Conservation (phyloP, 2,329 filamentous ascomycete genomes). For the Chaetomiaceae sp. region DNA sequence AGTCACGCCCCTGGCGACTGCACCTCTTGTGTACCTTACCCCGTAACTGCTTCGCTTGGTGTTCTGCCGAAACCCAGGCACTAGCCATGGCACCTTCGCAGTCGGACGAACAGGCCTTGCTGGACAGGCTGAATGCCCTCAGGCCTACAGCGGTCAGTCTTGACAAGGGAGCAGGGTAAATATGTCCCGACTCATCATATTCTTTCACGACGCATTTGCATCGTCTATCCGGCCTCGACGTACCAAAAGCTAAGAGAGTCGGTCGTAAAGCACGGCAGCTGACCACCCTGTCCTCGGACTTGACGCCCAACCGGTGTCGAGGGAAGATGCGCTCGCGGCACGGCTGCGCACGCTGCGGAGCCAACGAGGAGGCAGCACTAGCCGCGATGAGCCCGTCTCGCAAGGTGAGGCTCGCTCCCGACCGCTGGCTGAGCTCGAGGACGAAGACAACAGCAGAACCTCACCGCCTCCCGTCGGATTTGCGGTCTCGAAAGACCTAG, state of each 20-base stretch:
- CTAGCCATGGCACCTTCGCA: slow-evolving; percentile 8
- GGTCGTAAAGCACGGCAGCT: slow-evolving; percentile 12
- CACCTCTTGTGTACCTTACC: too few species aligned
- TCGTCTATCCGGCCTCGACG: neutral
- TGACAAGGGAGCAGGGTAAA: slow-evolving; percentile 36
- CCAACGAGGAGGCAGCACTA: slow-evolving; percentile 28
- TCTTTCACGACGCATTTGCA: neutral
- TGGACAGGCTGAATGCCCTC: slow-evolving; percentile 50
- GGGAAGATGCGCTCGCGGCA: slow-evolving; percentile 46
- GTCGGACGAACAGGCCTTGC: slow-evolving; percentile 39
- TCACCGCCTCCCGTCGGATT: neutral
- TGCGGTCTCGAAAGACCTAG: neutral
- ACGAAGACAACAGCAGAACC: neutral
- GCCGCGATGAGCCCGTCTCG: neutral
- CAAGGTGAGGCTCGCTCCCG: slow-evolving; percentile 7
- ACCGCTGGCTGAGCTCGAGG: slow-evolving; percentile 10
- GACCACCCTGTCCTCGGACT: neutral
- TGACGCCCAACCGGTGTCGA: slow-evolving; percentile 30
- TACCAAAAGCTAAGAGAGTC: slow-evolving; percentile 9
- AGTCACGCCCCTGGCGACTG: too few species aligned
- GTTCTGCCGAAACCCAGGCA: too few species aligned
- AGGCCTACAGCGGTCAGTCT: slow-evolving; percentile 35
- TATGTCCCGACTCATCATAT: neutral
- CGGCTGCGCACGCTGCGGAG: slow-evolving; percentile 47
- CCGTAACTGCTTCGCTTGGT: too few species aligned